A percentile compares a stretch with the other conserved stretches of the same genome.
These are phyloP conservation scores for Carex scoparia DNA, from an alignment of 176 grass and related monocot species.

Conservation along the genomic window DNA sequence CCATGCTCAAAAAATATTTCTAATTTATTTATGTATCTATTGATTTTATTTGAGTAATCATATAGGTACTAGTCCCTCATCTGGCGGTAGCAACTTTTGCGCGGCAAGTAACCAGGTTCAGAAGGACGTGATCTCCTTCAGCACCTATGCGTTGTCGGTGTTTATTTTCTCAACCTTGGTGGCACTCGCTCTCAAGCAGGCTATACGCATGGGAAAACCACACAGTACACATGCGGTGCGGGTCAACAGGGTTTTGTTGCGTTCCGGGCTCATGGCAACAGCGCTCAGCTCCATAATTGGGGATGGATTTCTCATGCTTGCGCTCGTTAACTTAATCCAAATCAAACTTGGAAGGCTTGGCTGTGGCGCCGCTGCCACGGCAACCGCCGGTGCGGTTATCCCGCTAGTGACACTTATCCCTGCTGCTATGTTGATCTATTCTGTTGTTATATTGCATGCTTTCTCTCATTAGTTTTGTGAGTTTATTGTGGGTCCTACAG, in stretches of 20 bases:
- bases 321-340: constrained; percentile 40
- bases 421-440: constrained; percentile 39
- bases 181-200: constrained; percentile 44
- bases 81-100: constrained; percentile 9
- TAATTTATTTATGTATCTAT: neutral
- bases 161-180: constrained; percentile 51
- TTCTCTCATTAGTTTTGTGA: constrained; percentile 29
- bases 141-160: constrained; percentile 28
- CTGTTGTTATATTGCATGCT: constrained; percentile 34
- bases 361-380: constrained; percentile 17
- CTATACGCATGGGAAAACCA: constrained; percentile 28
- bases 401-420: constrained; percentile 36
- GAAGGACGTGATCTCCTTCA: constrained; percentile 23
- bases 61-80: constrained; percentile 9
- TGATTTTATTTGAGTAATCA: neutral
- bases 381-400: constrained; percentile 26
- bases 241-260: constrained; percentile 28
- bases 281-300: constrained; percentile 34
- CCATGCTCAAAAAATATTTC: neutral
- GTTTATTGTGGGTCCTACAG: neutral
- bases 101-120: constrained; percentile 7
- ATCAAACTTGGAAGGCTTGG: constrained; percentile 45
- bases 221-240: neutral
- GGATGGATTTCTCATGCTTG: constrained; percentile 39
- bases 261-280: constrained; percentile 31